Evolutionary conservation across 2,329 filamentous ascomycete species (phyloP).

Genomic region (Epichloe sylvatica): DNA sequence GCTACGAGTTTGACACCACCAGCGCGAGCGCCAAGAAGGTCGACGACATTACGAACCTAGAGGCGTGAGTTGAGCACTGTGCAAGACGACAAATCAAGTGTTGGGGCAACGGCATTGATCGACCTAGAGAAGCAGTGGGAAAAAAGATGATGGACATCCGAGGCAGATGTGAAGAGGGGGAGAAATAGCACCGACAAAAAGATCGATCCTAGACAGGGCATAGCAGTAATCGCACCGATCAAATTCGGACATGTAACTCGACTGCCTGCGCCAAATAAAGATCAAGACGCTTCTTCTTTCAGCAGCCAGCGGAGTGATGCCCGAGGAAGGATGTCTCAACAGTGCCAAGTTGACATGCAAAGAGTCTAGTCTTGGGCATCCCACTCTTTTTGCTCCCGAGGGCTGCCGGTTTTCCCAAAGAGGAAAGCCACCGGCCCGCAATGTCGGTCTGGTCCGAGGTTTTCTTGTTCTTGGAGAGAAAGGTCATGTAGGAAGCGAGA

Average conservation of each 20-base stretch:
- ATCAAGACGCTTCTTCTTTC: not conserved
- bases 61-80: conserved; percentile 10
- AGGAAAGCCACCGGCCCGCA: conserved; percentile 1
- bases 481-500: too few relatives aligned
- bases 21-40: conserved; percentile 32
- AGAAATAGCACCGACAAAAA: not conserved
- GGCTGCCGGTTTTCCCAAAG: conserved; percentile 6
- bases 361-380: too few relatives aligned
- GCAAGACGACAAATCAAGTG: too few relatives aligned
- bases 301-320: not conserved
- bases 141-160: not conserved
- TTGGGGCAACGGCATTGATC: too few relatives aligned
- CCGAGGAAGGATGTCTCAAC: not conserved
- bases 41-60: conserved; percentile 26
- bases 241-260: not conserved
- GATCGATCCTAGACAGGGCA: not conserved
- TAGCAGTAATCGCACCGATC: not conserved
- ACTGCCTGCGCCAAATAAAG: not conserved
- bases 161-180: too few relatives aligned
- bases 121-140: not conserved
- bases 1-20: conserved; percentile 61
- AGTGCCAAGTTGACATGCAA: not conserved
- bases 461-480: too few relatives aligned
- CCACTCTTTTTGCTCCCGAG: not conserved
- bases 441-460: too few relatives aligned